These are phyloP conservation scores for Paramecium primaurelia DNA, from an alignment of 73 alveolate species.

Conservation along the genomic window DNA sequence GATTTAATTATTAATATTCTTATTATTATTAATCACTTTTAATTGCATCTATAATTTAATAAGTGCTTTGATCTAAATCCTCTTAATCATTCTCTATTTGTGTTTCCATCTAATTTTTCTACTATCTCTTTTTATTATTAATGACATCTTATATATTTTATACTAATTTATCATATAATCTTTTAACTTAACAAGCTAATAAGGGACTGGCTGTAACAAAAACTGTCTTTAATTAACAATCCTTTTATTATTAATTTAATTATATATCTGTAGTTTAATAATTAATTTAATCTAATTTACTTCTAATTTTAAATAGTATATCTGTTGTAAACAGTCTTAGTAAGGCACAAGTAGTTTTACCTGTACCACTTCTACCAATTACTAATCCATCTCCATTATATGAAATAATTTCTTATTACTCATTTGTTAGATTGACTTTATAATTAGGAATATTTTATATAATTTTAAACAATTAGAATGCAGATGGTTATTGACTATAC, in stretches of 20 bases:
- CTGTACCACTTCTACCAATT: slow-evolving; percentile 92
- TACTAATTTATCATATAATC: slow-evolving; percentile 68
- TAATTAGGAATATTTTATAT: slow-evolving; percentile 63
- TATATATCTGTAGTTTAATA: background rate
- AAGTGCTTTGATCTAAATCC: background rate
- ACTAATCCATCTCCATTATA: slow-evolving; percentile 70
- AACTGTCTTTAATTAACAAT: slow-evolving; percentile 62
- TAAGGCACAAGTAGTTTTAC: slow-evolving; percentile 84
- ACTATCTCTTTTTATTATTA: background rate
- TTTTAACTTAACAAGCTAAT: slow-evolving; percentile 82
- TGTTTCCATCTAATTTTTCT: background rate
- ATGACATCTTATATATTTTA: slow-evolving; percentile 63
- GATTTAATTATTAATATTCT: background rate
- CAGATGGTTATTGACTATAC: slow-evolving; percentile 53
- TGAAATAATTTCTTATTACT: slow-evolving; percentile 68
- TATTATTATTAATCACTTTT: background rate
- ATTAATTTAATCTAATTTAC: background rate
- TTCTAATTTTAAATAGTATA: slow-evolving; percentile 60
- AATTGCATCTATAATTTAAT: slow-evolving; percentile 3
- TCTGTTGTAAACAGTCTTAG: slow-evolving; percentile 80
- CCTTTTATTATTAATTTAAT: slow-evolving; percentile 39
- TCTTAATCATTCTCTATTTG: background rate
- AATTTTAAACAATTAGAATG: slow-evolving; percentile 46
- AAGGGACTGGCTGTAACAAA: slow-evolving; percentile 89
- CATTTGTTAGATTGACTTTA: slow-evolving; percentile 58